Base-by-base conservation (phyloP, 2,329 filamentous ascomycete genomes). In the Tolypocladium sp. region DNA sequence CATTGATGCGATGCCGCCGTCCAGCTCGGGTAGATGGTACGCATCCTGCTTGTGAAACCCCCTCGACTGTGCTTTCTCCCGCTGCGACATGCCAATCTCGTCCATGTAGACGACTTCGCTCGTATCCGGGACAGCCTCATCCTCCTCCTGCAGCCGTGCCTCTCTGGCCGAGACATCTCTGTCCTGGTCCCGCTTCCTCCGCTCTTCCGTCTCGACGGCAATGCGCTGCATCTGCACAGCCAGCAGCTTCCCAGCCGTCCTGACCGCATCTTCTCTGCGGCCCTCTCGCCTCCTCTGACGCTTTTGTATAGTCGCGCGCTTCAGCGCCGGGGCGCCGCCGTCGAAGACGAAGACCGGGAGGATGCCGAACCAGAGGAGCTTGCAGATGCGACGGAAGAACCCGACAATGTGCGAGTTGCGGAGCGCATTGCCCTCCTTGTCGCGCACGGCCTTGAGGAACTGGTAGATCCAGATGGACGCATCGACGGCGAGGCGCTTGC, bases 381-480 rank as follows among this genome's bases (percentile, higher is more conserved):
- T 99, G 82, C 94, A 99, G 72, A 99, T 96, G 61, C 94, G 87
- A 57, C 94, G 90, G 76, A 99, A 99, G 83, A 99, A 99, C 44
- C 95, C 94, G 51, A 99, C 91, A 41, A 99, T 85, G 70, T 99
- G 94, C 37, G 91, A 93, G 77, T 97, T 99, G 63, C 92, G 91
- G 57, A 99, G 81, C 1, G 94, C 94, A 70, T 99, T 96, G 58
- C 94, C 94, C 75, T 99, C 94, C 70, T 97, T 97, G 76, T 99
- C 94, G 67, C 94, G 92, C 13, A 99, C 94, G 12, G 95, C 94
- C 77, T 99, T 99, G 67, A 99, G 85, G 70, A 99, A 99, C 71
- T 99, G 94, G 80, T 99, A 99, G 67, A 99, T 97, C 94, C 94
- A 99, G 71, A 99, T 99, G 15, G 92, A 97, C 60, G 95, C 94